phyloP scores from a whole-genome alignment of 331 rosid genomes.

The Malus hybrid region DNA sequence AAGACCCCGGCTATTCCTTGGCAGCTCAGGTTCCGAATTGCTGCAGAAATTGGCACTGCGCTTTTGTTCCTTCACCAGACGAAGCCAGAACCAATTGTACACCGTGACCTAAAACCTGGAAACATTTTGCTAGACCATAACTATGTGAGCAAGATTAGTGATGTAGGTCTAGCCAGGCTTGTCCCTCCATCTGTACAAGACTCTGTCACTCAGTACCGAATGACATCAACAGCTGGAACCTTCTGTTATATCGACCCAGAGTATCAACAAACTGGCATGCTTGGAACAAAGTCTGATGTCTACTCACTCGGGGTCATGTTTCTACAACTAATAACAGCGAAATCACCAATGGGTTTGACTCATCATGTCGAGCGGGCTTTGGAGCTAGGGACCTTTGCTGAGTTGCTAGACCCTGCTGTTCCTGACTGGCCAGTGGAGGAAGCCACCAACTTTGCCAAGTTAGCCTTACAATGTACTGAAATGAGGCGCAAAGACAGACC shows the following conservation, averaged over 20 bases:
- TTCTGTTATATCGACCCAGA: conserved; percentile 94
- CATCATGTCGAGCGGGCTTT: conserved; percentile 55
- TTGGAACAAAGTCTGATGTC: conserved; percentile 69
- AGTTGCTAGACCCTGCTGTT: conserved; percentile 68
- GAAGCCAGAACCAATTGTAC: conserved; percentile 82
- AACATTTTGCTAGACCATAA: conserved; percentile 79
- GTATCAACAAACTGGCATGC: conserved; percentile 80
- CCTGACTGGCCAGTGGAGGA: conserved; percentile 69
- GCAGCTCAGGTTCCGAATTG: conserved; percentile 77
- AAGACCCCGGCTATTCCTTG: conserved; percentile 49
- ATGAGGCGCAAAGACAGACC: conserved; percentile 80
- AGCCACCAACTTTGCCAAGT: conserved; percentile 48
- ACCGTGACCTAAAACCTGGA: conserved; percentile 77
- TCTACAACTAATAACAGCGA: conserved; percentile 61
- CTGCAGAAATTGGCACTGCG: conserved; percentile 74
- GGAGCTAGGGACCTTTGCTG: conserved; percentile 49
- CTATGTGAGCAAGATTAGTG: conserved; percentile 84
- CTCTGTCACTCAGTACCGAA: conserved; percentile 60
- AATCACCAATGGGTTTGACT: conserved; percentile 73
- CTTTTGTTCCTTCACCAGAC: conserved; percentile 75
- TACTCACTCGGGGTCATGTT: conserved; percentile 78
- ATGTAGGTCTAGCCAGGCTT: conserved; percentile 85
- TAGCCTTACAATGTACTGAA: conserved; percentile 62
- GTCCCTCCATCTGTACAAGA: conserved; percentile 73
- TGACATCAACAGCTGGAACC: conserved; percentile 88